phyloP scores from a whole-genome alignment of 768 basidiomycete species.

The Rhodotorula taiwanensis region DNA sequence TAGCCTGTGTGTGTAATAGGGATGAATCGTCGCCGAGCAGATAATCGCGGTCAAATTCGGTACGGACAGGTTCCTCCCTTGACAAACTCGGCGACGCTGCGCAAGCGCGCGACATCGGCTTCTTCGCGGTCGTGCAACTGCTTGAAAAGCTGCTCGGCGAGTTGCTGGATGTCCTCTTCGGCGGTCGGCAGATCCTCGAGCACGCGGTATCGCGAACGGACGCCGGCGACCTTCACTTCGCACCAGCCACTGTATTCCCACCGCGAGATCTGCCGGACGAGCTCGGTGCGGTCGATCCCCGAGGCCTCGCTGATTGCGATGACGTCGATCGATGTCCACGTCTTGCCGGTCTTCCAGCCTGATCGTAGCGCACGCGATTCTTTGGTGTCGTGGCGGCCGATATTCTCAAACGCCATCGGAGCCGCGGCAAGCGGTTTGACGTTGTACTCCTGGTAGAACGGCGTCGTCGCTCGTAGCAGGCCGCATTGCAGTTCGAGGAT shows the following conservation, averaged over 20 bases:
- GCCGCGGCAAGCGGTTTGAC: constrained; percentile 42
- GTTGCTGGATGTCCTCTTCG: constrained; percentile 43
- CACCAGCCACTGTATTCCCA: constrained; percentile 48
- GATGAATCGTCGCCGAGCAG: too few species aligned
- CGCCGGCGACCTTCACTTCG: constrained; percentile 46
- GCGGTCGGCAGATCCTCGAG: constrained; percentile 46
- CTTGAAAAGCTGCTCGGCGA: constrained; percentile 45
- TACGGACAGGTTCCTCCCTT: constrained; percentile 47
- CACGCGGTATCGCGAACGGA: constrained; percentile 47
- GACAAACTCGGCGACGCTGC: constrained; percentile 47
- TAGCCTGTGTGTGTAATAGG: constrained; percentile 47
- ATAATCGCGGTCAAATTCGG: not conserved
- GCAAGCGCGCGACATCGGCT: constrained; percentile 48
- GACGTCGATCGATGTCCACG: constrained; percentile 45
- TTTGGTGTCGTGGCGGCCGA: constrained; percentile 43
- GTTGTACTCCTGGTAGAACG: constrained; percentile 50
- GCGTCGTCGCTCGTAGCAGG: constrained; percentile 47
- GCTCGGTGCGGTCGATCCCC: constrained; percentile 43
- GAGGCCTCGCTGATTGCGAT: constrained; percentile 41
- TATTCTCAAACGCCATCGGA: constrained; percentile 41
- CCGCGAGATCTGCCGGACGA: constrained; percentile 46
- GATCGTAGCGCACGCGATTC: constrained; percentile 45
- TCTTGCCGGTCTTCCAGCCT: constrained; percentile 43
- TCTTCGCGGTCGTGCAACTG: constrained; percentile 49
- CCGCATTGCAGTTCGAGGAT: constrained; percentile 49